Evolutionary conservation across 345 rosid genomes (phyloP), one percentile per base, ranked within the genome.

Genomic region (Erodium maritimum): DNA sequence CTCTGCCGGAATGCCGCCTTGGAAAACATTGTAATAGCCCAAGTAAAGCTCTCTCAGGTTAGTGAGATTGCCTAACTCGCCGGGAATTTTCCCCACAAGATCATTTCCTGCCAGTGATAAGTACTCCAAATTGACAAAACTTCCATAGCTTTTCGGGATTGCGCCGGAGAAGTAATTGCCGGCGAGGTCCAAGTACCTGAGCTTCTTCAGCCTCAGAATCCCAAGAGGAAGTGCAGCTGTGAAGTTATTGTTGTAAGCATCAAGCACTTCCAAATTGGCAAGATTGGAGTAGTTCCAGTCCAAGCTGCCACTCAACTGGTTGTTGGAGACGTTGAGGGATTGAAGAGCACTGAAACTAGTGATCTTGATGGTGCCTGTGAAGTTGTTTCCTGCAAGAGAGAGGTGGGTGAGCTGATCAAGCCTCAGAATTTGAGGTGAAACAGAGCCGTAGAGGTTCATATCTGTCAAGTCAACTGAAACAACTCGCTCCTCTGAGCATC

Each of bases 41-140:
- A 91, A 53, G 70, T 65, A 86, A 61, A 91, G 77, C 70, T 81
- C 70, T 63, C 77, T 61, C 21, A 91, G 76, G 56, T 71, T 77
- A 0, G 89, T 86, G 17, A 91, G 73, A 61, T 91, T 88, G 8
- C 87, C 93, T 10, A 88, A 65, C 75, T 82, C 80, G 21, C 57
- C 66, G 16, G 98, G 98, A 19, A 91, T 88, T 50, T 65, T 61
- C 23, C 96, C 98, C 29, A 54, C 68, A 18, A 91, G 84, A 67
- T 86, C 83, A 66, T 91, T 91, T 23, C 96, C 98, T 0, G 83
- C 81, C 25, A 91, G 79, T 24, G 91, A 84, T n/a, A 91, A 81
- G 73, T 69, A 85, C 73, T 73, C 69, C 71, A 91, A 76, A 34
- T 67, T 59, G 71, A 61, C 60, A 50, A 88, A 71, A 63, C 65